Base-by-base conservation (phyloP, 2,329 filamentous ascomycete genomes). In the Drechslerella dactyloides region DNA sequence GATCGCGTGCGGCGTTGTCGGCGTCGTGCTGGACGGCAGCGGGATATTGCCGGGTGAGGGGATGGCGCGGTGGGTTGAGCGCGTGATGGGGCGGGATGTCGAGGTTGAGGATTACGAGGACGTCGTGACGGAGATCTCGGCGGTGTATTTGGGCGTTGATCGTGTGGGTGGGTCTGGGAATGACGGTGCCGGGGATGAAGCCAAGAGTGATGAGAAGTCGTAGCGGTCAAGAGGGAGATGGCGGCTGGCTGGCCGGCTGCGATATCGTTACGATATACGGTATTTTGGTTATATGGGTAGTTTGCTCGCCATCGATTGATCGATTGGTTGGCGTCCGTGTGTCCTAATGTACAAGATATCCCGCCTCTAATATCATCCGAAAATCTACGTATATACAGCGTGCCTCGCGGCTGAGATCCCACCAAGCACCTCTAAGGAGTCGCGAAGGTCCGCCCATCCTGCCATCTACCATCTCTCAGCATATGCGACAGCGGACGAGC, bases 1-100 rank as follows among this genome's bases (percentile, higher is more conserved):
- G 1, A 74, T 79, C 23, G 78, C 78, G 1, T 76, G 23, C 77
- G 77, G 62, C 75, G 75, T 53, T 65, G 73, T 76, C 42, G 76
- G 73, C 42, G 73, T 73, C 52, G 75, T 74, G 19, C 59, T 76
- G 66, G 74, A 77, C 40, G 74, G 73, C 10, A 65, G 62, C 37
- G 75, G 76, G 1, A 61, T 76, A 50, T 17, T 60, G n/a, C 24
- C 44, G 11, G 27, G 46, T 7, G 66, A 62, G 59, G 11, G 62
- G 44, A 4, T 53, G 57, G 33, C 56, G 13, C 60, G 55, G 33
- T 75, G 75, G 75, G 42, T 76, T 35, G 73, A 55, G 27, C 75
- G 55, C 57, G 68, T 77, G 44, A 72, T 65, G 11, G 73, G 74
- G 10, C 61, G 74, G 35, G 70, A 74, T 27, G 74, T 76, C 19